These are phyloP conservation scores for Amanita pallidorosea DNA, from an alignment of 768 basidiomycete genomes.

Conservation along the genomic window DNA sequence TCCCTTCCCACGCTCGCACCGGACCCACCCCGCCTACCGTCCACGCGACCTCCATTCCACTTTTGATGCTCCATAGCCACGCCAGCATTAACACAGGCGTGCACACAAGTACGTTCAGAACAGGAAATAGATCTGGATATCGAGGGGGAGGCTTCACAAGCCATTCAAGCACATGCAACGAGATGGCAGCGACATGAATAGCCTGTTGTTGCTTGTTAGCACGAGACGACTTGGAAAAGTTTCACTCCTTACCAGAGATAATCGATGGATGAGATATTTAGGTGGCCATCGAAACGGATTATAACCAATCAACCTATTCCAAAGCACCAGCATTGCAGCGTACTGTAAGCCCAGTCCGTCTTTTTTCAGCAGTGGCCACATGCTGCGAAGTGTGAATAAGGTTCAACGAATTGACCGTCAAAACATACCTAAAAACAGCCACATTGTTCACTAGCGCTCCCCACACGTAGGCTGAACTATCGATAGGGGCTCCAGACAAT, in stretches of 20 bases:
- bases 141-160: conserved; percentile 53
- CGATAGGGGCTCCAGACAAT: conserved; percentile 41
- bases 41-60: conserved; percentile 74
- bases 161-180: conserved; percentile 57
- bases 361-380: conserved; percentile 82
- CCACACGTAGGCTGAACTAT: conserved; percentile 56
- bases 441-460: conserved; percentile 73
- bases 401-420: not conserved
- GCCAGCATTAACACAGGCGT: conserved; percentile 69
- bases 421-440: conserved; percentile 72
- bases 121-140: conserved; percentile 79
- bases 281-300: conserved; percentile 44
- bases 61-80: conserved; percentile 89
- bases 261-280: conserved; percentile 37
- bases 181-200: conserved; percentile 42
- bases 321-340: conserved; percentile 51
- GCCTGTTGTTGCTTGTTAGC: conserved; percentile 23
- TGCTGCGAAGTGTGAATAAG: conserved; percentile 34
- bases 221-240: conserved; percentile 1
- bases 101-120: conserved; percentile 75
- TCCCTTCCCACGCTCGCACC: conserved; percentile 1
- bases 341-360: conserved; percentile 77
- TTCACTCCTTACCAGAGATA: conserved; percentile 42
- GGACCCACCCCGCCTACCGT: conserved; percentile 48
- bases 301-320: conserved; percentile 79